phyloP scores from a whole-genome alignment of 2,329 filamentous ascomycete genomes.

The Colletotrichum chlorophyti region DNA sequence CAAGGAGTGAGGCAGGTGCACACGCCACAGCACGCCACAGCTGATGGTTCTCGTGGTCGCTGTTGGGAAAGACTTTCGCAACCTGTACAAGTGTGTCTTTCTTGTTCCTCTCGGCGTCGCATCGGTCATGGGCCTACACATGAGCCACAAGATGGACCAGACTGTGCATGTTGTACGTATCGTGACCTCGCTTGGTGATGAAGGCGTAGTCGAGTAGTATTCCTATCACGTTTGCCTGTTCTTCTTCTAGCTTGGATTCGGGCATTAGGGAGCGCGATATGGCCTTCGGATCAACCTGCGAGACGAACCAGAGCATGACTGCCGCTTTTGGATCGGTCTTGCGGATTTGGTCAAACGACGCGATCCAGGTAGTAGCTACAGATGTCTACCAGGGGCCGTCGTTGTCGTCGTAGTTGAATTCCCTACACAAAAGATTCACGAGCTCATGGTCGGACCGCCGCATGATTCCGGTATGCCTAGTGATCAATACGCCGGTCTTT shows the following conservation, averaged over 20 bases:
- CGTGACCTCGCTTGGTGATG: slow-evolving; percentile 25
- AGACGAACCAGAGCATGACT: slow-evolving; percentile 44
- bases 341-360: slow-evolving; percentile 48
- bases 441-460: slow-evolving; percentile 35
- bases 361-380: slow-evolving; percentile 42
- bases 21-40: too few relatives aligned
- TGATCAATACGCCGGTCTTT: slow-evolving; percentile 30
- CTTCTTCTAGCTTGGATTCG: not conserved
- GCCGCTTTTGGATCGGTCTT: slow-evolving; percentile 36
- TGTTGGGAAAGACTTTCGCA: too few relatives aligned
- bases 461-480: slow-evolving; percentile 39
- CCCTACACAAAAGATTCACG: slow-evolving; percentile 37
- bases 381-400: slow-evolving; percentile 38
- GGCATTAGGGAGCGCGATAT: slow-evolving; percentile 44
- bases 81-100: too few relatives aligned
- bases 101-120: too few relatives aligned
- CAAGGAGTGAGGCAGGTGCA: too few relatives aligned
- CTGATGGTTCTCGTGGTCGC: too few relatives aligned
- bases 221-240: slow-evolving; percentile 34
- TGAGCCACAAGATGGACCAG: slow-evolving; percentile 37
- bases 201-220: slow-evolving; percentile 37
- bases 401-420: slow-evolving; percentile 40
- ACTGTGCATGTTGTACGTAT: slow-evolving; percentile 38
- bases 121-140: too few relatives aligned
- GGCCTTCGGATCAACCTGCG: slow-evolving; percentile 41